Evolutionary conservation across 2,329 filamentous ascomycete species (phyloP).

Genomic region (Allantophomopsis cytisporea): DNA sequence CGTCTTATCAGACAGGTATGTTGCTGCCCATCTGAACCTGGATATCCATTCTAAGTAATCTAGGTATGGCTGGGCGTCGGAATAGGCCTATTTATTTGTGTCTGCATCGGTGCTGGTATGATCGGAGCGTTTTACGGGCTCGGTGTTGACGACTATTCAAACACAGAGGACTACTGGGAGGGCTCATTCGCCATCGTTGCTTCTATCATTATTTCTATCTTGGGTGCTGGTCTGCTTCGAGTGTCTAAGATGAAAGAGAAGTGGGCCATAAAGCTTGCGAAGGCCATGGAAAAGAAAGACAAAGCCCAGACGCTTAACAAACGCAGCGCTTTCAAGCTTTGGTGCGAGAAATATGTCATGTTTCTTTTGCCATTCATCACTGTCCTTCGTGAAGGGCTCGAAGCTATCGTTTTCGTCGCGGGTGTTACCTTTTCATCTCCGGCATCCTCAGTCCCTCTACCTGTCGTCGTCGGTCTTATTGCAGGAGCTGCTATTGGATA

Average conservation of each 20-base stretch:
- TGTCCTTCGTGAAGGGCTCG: slow-evolving; percentile 66
- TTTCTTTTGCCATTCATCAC: slow-evolving; percentile 76
- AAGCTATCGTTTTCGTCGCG: slow-evolving; percentile 72
- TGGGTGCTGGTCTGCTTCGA: slow-evolving; percentile 65
- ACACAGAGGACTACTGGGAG: slow-evolving; percentile 63
- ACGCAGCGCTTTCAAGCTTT: slow-evolving; percentile 37
- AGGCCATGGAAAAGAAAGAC: slow-evolving; percentile 23
- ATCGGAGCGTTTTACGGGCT: slow-evolving; percentile 49
- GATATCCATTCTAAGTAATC: neutral
- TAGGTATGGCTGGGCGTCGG: slow-evolving; percentile 40
- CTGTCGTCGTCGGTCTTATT: slow-evolving; percentile 55
- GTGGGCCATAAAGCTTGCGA: slow-evolving; percentile 68
- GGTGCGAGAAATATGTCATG: slow-evolving; percentile 67
- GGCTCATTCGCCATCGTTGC: slow-evolving; percentile 64
- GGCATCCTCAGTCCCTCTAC: slow-evolving; percentile 60
- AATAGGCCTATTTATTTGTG: slow-evolving; percentile 35
- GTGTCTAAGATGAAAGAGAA: slow-evolving; percentile 71
- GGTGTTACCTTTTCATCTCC: slow-evolving; percentile 65
- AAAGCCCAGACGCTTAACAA: slow-evolving; percentile 22
- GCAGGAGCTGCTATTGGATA: slow-evolving; percentile 56
- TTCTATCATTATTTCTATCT: slow-evolving; percentile 62
- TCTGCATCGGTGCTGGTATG: slow-evolving; percentile 39
- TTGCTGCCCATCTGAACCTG: too few relatives aligned
- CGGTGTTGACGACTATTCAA: slow-evolving; percentile 49
- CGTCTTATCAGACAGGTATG: slow-evolving; percentile 38